Percentiles rank a stretch among this genome's conserved stretches.
Conservation (phyloP, 768 basidiomycete genomes). For the Termitomyces sp. region DNA sequence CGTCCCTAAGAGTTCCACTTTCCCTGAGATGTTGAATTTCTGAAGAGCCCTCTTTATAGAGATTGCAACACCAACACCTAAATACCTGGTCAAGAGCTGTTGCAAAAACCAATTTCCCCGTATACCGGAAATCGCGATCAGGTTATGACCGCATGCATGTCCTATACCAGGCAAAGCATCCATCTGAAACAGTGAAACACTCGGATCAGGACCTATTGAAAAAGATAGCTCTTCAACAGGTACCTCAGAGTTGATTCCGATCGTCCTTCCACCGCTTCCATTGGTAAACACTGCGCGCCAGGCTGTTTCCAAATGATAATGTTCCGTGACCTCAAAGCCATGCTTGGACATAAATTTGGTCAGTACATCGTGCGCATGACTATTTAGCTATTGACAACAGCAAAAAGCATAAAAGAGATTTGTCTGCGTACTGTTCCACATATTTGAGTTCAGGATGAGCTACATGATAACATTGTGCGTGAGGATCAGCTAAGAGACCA, state of each 20-base stretch:
- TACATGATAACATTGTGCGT: constrained; percentile 17
- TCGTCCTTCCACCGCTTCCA: constrained; percentile 59
- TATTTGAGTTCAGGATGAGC: constrained; percentile 67
- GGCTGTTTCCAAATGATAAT: constrained; percentile 64
- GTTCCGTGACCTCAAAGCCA: constrained; percentile 57
- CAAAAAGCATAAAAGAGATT: not conserved
- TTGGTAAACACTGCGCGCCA: constrained; percentile 67
- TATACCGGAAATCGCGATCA: constrained; percentile 63
- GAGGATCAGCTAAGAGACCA: not conserved
- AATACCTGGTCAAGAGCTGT: not conserved
- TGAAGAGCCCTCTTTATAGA: constrained; percentile 62
- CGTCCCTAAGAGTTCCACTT: constrained; percentile 68
- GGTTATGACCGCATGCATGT: constrained; percentile 79
- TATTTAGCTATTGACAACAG: constrained; percentile 17
- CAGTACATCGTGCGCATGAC: constrained; percentile 66
- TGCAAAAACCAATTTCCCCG: not conserved
- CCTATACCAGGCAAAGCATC: constrained; percentile 57
- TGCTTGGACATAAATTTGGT: constrained; percentile 61
- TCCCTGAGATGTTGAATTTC: constrained; percentile 57
- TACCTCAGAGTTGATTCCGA: constrained; percentile 79
- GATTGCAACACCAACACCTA: constrained; percentile 66
- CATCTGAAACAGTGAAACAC: constrained; percentile 32
- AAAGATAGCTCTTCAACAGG: constrained; percentile 13
- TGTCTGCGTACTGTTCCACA: constrained; percentile 50
- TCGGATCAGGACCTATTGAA: not conserved